Conservation (phyloP, 2,329 filamentous ascomycete species). For the Emericellopsis atlantica region DNA sequence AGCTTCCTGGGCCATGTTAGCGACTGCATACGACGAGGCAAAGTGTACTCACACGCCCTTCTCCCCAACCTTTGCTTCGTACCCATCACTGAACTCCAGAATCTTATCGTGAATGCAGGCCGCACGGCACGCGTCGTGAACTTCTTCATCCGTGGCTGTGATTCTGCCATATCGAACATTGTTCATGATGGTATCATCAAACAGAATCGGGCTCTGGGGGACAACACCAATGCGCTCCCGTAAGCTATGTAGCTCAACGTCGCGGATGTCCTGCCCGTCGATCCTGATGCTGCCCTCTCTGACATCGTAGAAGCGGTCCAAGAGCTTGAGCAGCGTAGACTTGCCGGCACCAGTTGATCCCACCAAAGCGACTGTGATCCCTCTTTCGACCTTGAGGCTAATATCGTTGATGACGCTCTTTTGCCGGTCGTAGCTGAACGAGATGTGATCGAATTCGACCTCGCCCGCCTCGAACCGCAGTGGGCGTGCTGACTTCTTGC, state of each 20-base stretch:
- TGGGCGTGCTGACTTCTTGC: slow-evolving; percentile 34
- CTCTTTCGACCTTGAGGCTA: slow-evolving; percentile 34
- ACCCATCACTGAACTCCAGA: slow-evolving; percentile 36
- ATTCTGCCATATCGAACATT: slow-evolving; percentile 45
- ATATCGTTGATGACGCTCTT: slow-evolving; percentile 43
- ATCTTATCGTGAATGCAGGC: slow-evolving; percentile 48
- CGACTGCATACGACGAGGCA: not conserved
- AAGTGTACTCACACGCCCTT: slow-evolving; percentile 27
- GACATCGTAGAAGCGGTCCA: slow-evolving; percentile 47
- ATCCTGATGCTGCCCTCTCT: slow-evolving; percentile 38
- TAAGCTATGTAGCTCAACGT: slow-evolving; percentile 37
- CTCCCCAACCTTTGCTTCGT: slow-evolving; percentile 36
- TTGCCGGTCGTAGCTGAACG: slow-evolving; percentile 47
- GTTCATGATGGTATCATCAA: slow-evolving; percentile 46
- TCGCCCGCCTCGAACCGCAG: slow-evolving; percentile 38
- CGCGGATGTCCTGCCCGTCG: slow-evolving; percentile 42
- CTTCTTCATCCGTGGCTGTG: slow-evolving; percentile 40
- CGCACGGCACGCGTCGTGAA: slow-evolving; percentile 39
- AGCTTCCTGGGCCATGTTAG: slow-evolving; percentile 30
- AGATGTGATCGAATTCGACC: slow-evolving; percentile 41
- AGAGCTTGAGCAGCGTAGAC: slow-evolving; percentile 43
- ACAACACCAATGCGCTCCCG: slow-evolving; percentile 43
- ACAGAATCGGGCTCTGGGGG: slow-evolving; percentile 41
- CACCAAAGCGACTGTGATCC: slow-evolving; percentile 46
- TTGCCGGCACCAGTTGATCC: slow-evolving; percentile 48